phyloP scores from a whole-genome alignment of 208 protist genomes.

The Leishmania arabica region DNA sequence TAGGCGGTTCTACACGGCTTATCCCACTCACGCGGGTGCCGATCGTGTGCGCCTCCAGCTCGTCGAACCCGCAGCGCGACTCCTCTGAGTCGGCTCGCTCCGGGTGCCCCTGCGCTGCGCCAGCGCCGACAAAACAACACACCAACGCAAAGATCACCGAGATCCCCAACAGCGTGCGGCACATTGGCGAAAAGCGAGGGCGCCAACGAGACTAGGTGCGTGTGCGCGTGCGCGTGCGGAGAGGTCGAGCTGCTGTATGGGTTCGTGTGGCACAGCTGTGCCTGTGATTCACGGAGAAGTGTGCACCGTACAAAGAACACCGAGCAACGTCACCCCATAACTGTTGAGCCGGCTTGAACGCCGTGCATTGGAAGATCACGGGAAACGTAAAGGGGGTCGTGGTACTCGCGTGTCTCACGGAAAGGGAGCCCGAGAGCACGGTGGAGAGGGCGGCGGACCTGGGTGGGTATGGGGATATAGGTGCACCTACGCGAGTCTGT shows the following conservation, averaged over 20 bases:
- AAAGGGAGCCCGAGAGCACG: background rate
- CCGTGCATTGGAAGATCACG: background rate
- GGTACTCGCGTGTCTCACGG: background rate
- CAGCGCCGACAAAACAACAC: background rate
- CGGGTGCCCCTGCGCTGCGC: background rate
- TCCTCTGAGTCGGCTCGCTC: background rate
- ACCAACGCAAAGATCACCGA: background rate
- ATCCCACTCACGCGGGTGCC: background rate
- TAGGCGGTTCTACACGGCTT: background rate
- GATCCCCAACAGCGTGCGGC: background rate
- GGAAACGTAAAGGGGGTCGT: background rate
- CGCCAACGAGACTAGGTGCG: background rate
- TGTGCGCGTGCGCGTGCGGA: background rate
- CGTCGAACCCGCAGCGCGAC: conserved; percentile 5
- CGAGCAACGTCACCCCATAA: background rate
- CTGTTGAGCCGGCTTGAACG: background rate
- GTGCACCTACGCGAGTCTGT: background rate
- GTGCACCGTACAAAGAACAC: background rate
- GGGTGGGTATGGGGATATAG: background rate
- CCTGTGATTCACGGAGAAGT: background rate
- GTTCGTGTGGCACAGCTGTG: background rate
- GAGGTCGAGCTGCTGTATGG: background rate
- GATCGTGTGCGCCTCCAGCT: background rate
- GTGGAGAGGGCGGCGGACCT: background rate
- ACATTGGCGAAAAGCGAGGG: background rate